Conservation (phyloP, 2,329 filamentous ascomycete species). For the Aspergillus piperis region DNA sequence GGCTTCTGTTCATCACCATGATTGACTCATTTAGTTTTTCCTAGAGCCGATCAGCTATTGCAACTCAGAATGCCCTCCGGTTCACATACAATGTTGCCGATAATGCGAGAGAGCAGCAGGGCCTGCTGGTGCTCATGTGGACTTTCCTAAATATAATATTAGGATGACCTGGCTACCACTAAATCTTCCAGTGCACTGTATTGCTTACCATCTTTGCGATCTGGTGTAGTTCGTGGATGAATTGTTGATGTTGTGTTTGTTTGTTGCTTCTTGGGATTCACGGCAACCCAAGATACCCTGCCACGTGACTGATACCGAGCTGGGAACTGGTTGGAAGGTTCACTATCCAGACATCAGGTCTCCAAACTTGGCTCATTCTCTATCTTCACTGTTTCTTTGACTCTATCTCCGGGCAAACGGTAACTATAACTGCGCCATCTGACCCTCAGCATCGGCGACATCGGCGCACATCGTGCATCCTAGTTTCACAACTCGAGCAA, state of each 20-base stretch:
- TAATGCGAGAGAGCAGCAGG: constrained; percentile 88
- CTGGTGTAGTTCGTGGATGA: not conserved
- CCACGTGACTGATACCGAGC: constrained; percentile 15
- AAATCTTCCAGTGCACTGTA: not conserved
- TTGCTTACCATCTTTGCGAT: constrained; percentile 20
- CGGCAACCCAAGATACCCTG: not conserved
- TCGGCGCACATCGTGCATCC: not conserved
- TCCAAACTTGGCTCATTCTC: too few species aligned
- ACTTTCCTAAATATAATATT: constrained; percentile 65
- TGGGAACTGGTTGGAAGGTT: not conserved
- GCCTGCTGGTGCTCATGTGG: constrained; percentile 98
- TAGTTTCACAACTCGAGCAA: not conserved
- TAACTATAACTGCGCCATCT: not conserved
- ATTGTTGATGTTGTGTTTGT: constrained; percentile 16
- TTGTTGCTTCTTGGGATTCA: constrained; percentile 13
- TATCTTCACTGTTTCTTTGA: too few species aligned
- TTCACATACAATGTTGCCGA: constrained; percentile 85
- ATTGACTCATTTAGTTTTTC: constrained; percentile 97
- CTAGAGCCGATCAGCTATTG: constrained; percentile 48
- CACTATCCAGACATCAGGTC: too few species aligned
- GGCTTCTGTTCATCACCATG: constrained; percentile 85
- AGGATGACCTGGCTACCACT: too few species aligned
- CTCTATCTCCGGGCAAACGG: not conserved
- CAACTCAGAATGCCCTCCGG: not conserved
- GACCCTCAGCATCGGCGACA: not conserved